phyloP scores from a whole-genome alignment of 345 rosid species.

The Arabidopsis suecica region DNA sequence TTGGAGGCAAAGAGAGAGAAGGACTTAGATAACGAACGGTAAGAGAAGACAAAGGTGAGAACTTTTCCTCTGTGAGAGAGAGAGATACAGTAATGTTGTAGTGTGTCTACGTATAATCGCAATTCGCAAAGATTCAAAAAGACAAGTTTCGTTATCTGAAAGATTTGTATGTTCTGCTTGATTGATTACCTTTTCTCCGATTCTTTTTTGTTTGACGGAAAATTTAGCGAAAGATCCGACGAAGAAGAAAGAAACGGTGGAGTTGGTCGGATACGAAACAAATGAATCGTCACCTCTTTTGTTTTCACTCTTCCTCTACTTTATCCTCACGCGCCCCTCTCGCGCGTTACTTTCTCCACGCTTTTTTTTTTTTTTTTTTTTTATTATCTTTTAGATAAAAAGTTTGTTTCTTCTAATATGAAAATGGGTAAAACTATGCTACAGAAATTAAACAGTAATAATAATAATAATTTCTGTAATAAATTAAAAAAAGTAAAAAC shows the following conservation, averaged over 20 bases:
- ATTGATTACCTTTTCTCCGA: neutral
- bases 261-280: neutral
- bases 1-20: neutral
- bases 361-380: neutral
- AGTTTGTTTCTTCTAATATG: no score
- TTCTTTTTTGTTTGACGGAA: conserved; percentile 11
- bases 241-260: conserved; percentile 15
- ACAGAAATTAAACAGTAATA: no score
- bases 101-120: neutral
- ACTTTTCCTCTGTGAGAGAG: conserved; percentile 15
- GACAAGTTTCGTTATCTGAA: neutral
- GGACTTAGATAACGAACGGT: neutral
- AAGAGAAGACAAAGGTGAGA: conserved; percentile 23
- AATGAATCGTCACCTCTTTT: conserved; percentile 17
- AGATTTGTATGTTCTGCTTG: neutral
- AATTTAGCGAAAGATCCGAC: neutral
- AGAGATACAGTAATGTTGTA: conserved; percentile 8
- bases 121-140: conserved; percentile 9
- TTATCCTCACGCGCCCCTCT: conserved; percentile 20
- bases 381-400: no score
- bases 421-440: no score
- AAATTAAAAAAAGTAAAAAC: neutral
- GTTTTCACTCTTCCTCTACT: conserved; percentile 25
- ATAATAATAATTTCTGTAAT: no score
- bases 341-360: neutral